A percentile compares a stretch with the other conserved stretches of the same genome.
Evolutionary conservation across 2,329 filamentous ascomycete genomes (phyloP).

Genomic region (Cadophora sp.): DNA sequence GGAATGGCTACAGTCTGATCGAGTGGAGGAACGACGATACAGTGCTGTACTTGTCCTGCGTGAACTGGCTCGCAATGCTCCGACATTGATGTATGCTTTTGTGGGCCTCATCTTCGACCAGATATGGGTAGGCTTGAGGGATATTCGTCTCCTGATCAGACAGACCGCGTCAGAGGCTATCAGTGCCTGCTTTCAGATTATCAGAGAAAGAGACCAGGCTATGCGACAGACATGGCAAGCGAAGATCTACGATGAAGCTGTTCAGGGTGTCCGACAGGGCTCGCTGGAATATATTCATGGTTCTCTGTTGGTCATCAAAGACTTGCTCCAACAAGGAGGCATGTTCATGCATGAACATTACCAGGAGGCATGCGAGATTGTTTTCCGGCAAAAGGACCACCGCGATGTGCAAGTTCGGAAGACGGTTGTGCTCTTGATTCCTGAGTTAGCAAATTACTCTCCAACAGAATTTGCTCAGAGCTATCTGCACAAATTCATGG

Average conservation of each 20-base stretch:
- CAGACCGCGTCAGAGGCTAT: conserved; percentile 92
- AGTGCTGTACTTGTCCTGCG: conserved; percentile 90
- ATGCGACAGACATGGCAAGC: conserved; percentile 88
- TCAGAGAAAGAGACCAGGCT: conserved; percentile 87
- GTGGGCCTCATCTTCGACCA: conserved; percentile 95
- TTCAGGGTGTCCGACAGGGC: conserved; percentile 78
- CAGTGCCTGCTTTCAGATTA: conserved; percentile 94
- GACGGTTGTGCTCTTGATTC: conserved; percentile 90
- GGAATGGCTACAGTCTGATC: conserved; percentile 95
- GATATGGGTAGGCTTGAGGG: conserved; percentile 92
- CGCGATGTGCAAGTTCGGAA: conserved; percentile 85
- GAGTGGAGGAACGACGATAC: conserved; percentile 91
- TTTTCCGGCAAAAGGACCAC: conserved; percentile 91
- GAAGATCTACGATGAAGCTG: conserved; percentile 87
- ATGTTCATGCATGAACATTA: conserved; percentile 99
- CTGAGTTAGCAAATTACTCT: conserved; percentile 89
- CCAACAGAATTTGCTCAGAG: conserved; percentile 86
- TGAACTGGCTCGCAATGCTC: conserved; percentile 90
- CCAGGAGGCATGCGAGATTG: conserved; percentile 88
- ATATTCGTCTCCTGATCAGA: conserved; percentile 88
- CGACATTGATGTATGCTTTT: conserved; percentile 94
- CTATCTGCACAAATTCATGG: conserved; percentile 96
- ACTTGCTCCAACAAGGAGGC: conserved; percentile 90
- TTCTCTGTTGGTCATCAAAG: conserved; percentile 91
- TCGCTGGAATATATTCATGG: conserved; percentile 91